Base-by-base conservation (phyloP, 73 alveolate species). In the Symbiodinium natans region DNA sequence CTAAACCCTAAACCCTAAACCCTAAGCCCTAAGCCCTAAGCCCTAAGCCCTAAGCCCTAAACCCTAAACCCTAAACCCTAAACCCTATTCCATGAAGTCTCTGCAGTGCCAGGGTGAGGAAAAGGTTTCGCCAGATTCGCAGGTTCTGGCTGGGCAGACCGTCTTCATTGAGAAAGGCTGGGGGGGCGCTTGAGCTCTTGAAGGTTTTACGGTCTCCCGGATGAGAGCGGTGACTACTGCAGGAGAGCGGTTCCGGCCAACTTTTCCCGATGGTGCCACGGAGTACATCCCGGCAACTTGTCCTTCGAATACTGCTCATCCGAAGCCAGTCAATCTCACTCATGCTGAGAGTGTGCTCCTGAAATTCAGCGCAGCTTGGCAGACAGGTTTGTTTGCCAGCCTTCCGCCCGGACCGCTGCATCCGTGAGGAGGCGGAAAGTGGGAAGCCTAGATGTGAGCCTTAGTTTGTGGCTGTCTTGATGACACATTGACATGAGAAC, bases 391-490 rank as follows among this genome's bases (percentile, higher is more conserved):
- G 98, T 54, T 42, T 74, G 6, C 98, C 98, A 23, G 98, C 98
- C 31, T 92, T 92, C 46, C 98, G 98, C 15, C 98, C 98, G 39
- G 98, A 92, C 59, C 98, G 98, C n/a, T 92, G 98, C 82, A 73
- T 92, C 25, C 98, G 98, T 3, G 98, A 92, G 31, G 98, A 92
- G 48, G 89, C 34, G 9, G 86, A 48, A 23, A n/a, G 80, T 29
- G 2, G 86, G 77, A 38, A 88, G 86, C 86, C 80, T 25, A 36
- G 68, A 29, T 21, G 21, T 11, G 56, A 4, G 33, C 31, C 38
- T 31, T 17, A 80, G 63, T 33, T n/a, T 21, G 38, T 31, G 31
- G 40, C 5, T 9, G 33, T 68, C 38, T 68, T 7, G 38, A 29
- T 54, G 74, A n/a, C n/a, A n/a, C n/a, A 46, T 6, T 46, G 59